Evolutionary conservation across 352 stramenopile species (phyloP).

Genomic region (Globisporangium splendens): DNA sequence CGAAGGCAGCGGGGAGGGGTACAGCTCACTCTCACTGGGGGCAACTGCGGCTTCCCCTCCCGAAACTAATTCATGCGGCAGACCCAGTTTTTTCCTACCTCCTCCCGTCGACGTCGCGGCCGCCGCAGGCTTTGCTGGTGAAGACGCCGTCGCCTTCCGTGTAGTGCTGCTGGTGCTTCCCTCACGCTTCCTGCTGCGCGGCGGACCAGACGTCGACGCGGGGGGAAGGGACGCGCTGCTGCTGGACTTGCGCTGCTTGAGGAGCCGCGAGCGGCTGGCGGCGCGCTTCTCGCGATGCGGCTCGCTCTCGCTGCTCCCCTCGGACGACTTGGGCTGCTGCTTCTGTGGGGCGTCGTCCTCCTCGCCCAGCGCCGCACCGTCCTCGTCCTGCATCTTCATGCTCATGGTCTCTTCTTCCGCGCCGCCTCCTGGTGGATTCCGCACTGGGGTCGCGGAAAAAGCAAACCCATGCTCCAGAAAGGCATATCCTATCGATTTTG

Average conservation of each 20-base stretch:
- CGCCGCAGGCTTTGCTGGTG: background rate
- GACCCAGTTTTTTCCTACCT: constrained; percentile 12
- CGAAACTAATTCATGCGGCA: background rate
- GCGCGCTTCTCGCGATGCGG: constrained; percentile 1
- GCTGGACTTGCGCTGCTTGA: constrained; percentile 13
- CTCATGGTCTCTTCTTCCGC: constrained; percentile 17
- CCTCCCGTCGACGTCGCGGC: constrained; percentile 3
- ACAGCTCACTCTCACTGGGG: constrained; percentile 9
- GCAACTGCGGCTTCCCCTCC: constrained; percentile 13
- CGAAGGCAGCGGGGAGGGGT: constrained; percentile 9
- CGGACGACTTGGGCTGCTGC: background rate
- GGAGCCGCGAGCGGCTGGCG: constrained; percentile 19
- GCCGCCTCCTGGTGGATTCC: background rate
- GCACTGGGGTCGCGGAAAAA: constrained; percentile 1
- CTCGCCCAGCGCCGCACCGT: constrained; percentile 10
- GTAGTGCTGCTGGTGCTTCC: constrained; percentile 5
- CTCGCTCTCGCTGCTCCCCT: background rate
- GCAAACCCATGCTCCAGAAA: background rate
- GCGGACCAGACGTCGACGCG: background rate
- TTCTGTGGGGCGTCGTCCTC: background rate
- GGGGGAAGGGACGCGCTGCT: constrained; percentile 10
- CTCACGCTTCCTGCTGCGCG: constrained; percentile 9
- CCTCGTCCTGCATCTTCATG: constrained; percentile 30
- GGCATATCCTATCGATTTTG: constrained; percentile 8
- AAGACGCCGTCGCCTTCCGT: background rate